A percentile compares a stretch with the other conserved stretches of the same genome.
Conservation (phyloP, 257 asterid genomes). For the Ligustrum vulgare region DNA sequence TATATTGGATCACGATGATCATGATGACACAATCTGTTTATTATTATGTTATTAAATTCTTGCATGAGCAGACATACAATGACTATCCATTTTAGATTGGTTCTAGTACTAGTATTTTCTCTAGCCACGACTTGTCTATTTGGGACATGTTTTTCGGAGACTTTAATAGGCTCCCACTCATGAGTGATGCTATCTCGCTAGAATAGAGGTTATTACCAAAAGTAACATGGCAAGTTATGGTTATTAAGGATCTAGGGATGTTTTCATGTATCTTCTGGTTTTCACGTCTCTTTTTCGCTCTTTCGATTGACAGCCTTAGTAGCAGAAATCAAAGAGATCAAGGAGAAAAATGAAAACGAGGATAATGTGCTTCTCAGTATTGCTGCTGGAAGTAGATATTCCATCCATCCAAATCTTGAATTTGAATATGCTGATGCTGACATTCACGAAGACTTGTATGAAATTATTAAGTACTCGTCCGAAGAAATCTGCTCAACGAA, state of each 20-base stretch:
- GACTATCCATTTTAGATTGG: neutral
- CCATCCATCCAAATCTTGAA: conserved; percentile 68
- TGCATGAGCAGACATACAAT: neutral
- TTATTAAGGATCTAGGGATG: neutral
- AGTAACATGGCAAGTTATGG: neutral
- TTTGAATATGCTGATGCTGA: conserved; percentile 73
- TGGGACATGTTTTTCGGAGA: neutral
- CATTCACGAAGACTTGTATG: conserved; percentile 80
- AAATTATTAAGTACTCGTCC: conserved; percentile 81
- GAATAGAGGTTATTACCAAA: neutral
- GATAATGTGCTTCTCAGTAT: conserved; percentile 67
- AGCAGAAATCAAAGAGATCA: conserved; percentile 82
- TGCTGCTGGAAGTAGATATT: conserved; percentile 84
- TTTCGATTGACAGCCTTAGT: conserved; percentile 64
- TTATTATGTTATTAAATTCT: neutral
- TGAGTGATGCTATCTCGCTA: neutral
- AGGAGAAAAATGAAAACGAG: conserved; percentile 81
- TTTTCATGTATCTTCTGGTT: conserved; percentile 16
- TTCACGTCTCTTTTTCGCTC: conserved; percentile 25
- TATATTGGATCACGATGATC: neutral
- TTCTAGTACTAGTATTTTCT: neutral
- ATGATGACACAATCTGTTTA: neutral
- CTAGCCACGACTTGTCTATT: neutral
- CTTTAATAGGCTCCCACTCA: neutral
- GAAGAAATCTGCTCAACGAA: conserved; percentile 93